Evolutionary conservation across 1,284 basidiomycete genomes (phyloP), one percentile per base, ranked within the genome.

Genomic region (Ustilago xerochloae): DNA sequence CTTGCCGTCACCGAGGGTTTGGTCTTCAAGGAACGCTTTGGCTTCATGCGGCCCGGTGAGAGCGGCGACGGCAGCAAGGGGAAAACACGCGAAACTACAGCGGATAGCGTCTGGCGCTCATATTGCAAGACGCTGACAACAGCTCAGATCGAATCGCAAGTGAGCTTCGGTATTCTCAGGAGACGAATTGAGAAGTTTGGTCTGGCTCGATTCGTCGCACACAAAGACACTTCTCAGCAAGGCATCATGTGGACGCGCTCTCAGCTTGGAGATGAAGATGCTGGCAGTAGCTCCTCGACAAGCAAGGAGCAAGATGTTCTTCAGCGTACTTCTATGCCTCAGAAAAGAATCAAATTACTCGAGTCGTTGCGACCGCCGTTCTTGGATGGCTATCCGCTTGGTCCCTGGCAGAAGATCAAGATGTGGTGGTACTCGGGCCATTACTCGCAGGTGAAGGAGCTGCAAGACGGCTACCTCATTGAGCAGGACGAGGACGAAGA

Each of bases 111-210:
- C 22, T 75, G 72, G 55, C 53, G 52, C 10, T 77, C 74, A 1
- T 69, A 58, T 38, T 78, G 73, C 59, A 66, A 70, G 50, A 69
- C 61, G 15, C 47, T 76, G 15, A 79, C 70, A 2, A 69, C 64
- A 12, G 79, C 75, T 6, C 77, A 84, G 52, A 75, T 84, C 45
- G 70, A 75, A 51, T 81, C 79, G 7, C 66, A 72, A 22, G 41
- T 84, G 15, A 73, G 71, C 54, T 77, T 81, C 28, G 58, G 62
- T 1, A 53, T 84, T 51, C 68, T 84, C 8, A 54, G 74, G 30
- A 35, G 69, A 16, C 74, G 82, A 10, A 82, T 84, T 51, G 82
- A 84, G 58, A 83, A 80, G 53, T 84, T 84, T 39, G 82, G 82
- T 9, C 50, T 81, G n/a, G 79, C 77, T 12, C 78, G 82, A 18